A percentile compares a stretch with the other conserved stretches of the same genome.
Evolutionary conservation across 225 moss, liverwort and hornwort genomes (phyloP).

Genomic region (Antitrichia curtipendula): DNA sequence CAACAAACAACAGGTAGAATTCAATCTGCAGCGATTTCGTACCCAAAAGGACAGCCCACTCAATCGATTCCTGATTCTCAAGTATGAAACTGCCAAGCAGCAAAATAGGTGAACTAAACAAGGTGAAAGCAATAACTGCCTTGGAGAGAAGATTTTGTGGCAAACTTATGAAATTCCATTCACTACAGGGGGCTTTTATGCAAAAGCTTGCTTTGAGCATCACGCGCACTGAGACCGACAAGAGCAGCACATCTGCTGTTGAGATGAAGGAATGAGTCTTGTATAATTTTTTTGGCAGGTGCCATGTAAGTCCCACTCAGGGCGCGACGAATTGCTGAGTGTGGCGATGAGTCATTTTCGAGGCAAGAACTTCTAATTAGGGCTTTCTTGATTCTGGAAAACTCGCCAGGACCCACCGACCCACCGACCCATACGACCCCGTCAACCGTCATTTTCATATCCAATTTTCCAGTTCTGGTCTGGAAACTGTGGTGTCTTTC

Average conservation of each 20-base stretch:
- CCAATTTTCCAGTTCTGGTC: background rate
- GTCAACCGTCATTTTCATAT: background rate
- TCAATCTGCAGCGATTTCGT: background rate
- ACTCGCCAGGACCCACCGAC: background rate
- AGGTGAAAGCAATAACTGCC: background rate
- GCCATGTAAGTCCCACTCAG: background rate
- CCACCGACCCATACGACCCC: background rate
- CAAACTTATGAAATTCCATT: background rate
- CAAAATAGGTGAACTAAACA: background rate
- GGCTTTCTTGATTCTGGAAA: background rate
- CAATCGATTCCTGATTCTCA: background rate
- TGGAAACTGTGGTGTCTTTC: background rate
- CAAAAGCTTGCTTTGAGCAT: background rate
- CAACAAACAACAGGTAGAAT: background rate
- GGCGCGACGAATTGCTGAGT: background rate
- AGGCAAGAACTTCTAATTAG: background rate
- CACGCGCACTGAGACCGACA: conserved; percentile 12
- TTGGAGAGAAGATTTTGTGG: background rate
- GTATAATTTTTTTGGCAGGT: background rate
- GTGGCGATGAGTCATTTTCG: background rate
- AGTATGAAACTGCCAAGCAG: background rate
- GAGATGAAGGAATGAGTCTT: background rate
- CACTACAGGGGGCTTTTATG: background rate
- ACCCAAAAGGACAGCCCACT: background rate
- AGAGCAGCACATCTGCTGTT: background rate